phyloP scores from a whole-genome alignment of 768 basidiomycete species.

The Tricholoma matsutake region DNA sequence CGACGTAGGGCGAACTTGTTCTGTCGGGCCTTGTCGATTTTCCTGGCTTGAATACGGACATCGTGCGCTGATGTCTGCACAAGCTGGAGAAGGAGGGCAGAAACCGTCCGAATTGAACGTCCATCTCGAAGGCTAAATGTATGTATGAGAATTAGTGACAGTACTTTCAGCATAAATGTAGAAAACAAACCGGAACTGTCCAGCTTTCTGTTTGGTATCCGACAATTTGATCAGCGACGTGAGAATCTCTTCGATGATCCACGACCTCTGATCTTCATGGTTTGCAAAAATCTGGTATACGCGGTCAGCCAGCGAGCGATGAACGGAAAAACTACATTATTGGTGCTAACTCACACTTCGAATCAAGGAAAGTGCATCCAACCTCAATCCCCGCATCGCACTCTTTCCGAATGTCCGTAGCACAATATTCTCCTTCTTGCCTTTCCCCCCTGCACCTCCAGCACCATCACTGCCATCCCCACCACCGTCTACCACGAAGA shows the following conservation, averaged over 20 bases:
- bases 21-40: slow-evolving; percentile 59
- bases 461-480: slow-evolving; percentile 46
- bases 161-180: neutral
- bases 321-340: neutral
- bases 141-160: neutral
- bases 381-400: slow-evolving; percentile 76
- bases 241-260: slow-evolving; percentile 98
- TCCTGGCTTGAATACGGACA: slow-evolving; percentile 66
- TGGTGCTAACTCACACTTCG: slow-evolving; percentile 60
- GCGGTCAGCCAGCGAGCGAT: neutral
- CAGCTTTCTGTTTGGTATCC: slow-evolving; percentile 85
- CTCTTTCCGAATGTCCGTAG: slow-evolving; percentile 69
- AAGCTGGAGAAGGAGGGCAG: slow-evolving; percentile 91
- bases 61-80: slow-evolving; percentile 93
- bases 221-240: slow-evolving; percentile 87
- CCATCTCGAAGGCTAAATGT: slow-evolving; percentile 80
- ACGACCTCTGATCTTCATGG: slow-evolving; percentile 85
- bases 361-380: slow-evolving; percentile 81
- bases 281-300: slow-evolving; percentile 78
- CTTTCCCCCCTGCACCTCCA: slow-evolving; percentile 31
- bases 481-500: slow-evolving; percentile 81
- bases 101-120: slow-evolving; percentile 88
- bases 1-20: slow-evolving; percentile 57
- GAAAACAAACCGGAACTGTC: slow-evolving; percentile 73
- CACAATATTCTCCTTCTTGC: slow-evolving; percentile 58